Evolutionary conservation across 1,139 yeast species (phyloP), one percentile per base, ranked within the genome.

Genomic region (Yamadazyma triangularis): DNA sequence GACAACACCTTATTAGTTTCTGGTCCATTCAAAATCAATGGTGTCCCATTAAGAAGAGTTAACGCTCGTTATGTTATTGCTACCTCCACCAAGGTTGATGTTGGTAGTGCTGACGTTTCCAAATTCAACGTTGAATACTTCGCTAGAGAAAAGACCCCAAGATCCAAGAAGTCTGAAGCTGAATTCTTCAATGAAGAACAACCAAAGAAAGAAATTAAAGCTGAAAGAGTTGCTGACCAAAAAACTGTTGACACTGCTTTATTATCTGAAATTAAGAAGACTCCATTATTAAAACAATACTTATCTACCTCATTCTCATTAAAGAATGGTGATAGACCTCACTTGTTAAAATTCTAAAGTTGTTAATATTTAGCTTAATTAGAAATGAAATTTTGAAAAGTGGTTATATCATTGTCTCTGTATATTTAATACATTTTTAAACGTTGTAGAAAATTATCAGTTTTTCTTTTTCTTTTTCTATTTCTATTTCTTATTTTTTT

Each of bases 21-120:
- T 45, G 99, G 99, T 67, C 99, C 99, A 64, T 93, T 91, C 95
- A 93, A 91, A 83, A 87, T 91, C 60, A 93, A 93, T 74, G 98
- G 98, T 79, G 99, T 91, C 54, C 98, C 99, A 70, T 82, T 91
- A 70, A 87, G 96, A 82, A 87, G 98, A 81, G 97, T 91, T 52
- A 91, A 91, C 72, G 82, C 97, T 58, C 88, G 96, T 72, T 93
- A 91, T 76, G 97, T 91, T 59, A 91, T 91, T 73, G 98, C 97
- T 60, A 93, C 98, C 64, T 88, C 96, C 53, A 91, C 98, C 71
- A 73, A 77, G 68, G 86, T 91, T 58, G 70, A 78, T 52, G 79
- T 89, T 55, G 73, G 77, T 41, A 73, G 81, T 52, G 88, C 89
- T 50, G 88, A 88, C 62, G 88, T 83, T 51, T 76, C 89, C 59